Percentiles rank a stretch among this genome's conserved stretches.
phyloP scores from a whole-genome alignment of 169 alveolate species.

The Eimeria praecox region DNA sequence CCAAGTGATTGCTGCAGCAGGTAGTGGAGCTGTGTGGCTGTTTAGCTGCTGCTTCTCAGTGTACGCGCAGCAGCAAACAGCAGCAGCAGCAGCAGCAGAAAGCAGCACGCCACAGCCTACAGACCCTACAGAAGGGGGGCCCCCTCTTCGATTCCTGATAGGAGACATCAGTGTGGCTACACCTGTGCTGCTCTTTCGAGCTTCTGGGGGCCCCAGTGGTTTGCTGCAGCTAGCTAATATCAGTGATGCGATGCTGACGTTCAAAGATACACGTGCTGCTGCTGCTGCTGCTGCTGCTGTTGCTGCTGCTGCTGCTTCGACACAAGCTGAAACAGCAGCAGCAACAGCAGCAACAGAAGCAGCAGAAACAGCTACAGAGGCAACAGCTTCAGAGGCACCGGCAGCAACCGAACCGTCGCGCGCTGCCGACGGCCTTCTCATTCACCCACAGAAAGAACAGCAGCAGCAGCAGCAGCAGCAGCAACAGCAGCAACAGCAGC shows the following conservation, averaged over 20 bases:
- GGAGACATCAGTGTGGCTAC: not conserved
- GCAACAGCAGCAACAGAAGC: not conserved
- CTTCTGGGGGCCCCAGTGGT: constrained; percentile 54
- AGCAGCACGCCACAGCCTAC: not conserved
- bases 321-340: not conserved
- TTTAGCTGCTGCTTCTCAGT: constrained; percentile 32
- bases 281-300: too few relatives aligned
- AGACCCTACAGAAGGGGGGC: not conserved
- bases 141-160: not conserved
- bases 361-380: not conserved
- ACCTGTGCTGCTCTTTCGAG: constrained; percentile 12
- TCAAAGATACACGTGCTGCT: not conserved
- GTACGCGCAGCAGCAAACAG: not conserved
- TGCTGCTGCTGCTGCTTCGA: too few relatives aligned
- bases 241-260: constrained; percentile 56
- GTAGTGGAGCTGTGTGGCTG: constrained; percentile 52
- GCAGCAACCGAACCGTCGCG: not conserved
- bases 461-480: not conserved
- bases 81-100: not conserved
- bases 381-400: not conserved
- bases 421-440: not conserved
- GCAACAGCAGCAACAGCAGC: constrained; percentile 21
- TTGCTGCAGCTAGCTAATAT: constrained; percentile 44
- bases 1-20: constrained; percentile 31
- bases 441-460: not conserved